phyloP scores from a whole-genome alignment of 169 alveolate species.

The Plasmodium vivax region DNA sequence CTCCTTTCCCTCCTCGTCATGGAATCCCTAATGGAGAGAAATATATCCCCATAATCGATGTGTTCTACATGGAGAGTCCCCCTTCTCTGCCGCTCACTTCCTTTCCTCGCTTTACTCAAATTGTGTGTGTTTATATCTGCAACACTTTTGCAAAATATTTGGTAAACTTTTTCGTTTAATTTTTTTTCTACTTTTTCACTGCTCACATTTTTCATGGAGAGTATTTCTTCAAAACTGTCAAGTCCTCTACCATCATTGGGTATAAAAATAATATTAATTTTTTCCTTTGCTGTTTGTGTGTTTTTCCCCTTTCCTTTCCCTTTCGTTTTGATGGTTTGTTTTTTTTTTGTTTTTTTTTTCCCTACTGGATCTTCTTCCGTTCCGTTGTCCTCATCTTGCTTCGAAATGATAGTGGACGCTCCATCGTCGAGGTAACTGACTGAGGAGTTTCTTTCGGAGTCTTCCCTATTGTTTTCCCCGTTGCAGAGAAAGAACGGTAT shows the following conservation, averaged over 20 bases:
- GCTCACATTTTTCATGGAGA: slow-evolving; percentile 29
- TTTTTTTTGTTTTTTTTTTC: slow-evolving; percentile 18
- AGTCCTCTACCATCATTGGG: slow-evolving; percentile 15
- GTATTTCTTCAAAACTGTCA: slow-evolving; percentile 44
- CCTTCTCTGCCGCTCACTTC: not conserved
- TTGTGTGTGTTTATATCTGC: slow-evolving; percentile 65
- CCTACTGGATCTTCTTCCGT: not conserved
- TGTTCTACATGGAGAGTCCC: slow-evolving; percentile 49
- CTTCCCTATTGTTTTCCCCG: slow-evolving; percentile 33
- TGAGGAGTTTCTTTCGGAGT: slow-evolving; percentile 42
- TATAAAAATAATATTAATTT: slow-evolving; percentile 56
- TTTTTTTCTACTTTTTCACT: slow-evolving; percentile 41
- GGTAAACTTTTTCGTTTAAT: slow-evolving; percentile 54
- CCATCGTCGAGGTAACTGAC: slow-evolving; percentile 63
- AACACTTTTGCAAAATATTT: slow-evolving; percentile 56
- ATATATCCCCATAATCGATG: slow-evolving; percentile 58
- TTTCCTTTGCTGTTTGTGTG: slow-evolving; percentile 18
- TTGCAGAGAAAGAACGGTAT: slow-evolving; percentile 27
- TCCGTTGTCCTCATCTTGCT: slow-evolving; percentile 24
- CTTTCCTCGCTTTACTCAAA: slow-evolving; percentile 31
- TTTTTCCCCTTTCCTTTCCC: not conserved
- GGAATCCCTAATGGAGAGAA: slow-evolving; percentile 38
- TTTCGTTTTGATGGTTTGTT: not conserved
- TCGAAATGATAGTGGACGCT: slow-evolving; percentile 44
- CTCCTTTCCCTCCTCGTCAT: not conserved